Evolutionary conservation across 805 yeast genomes (phyloP).

Genomic region (Millerago galiae): DNA sequence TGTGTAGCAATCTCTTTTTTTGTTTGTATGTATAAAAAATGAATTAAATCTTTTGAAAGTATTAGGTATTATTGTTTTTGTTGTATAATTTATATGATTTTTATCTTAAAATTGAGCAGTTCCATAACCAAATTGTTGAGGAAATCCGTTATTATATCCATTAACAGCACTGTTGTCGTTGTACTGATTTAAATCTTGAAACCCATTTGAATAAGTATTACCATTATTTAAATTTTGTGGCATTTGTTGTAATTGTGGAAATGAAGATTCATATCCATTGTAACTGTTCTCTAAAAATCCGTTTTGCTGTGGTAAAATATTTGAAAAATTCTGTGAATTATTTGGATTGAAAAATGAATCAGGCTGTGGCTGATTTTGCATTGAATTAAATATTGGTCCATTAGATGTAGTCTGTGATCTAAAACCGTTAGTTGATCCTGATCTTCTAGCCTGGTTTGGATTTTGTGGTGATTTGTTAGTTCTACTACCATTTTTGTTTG

Average conservation of each 20-base stretch:
- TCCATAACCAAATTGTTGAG: slow-evolving; percentile 7
- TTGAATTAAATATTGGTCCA: neutral
- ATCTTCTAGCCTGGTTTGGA: slow-evolving; percentile 9
- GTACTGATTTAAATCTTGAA: slow-evolving; percentile 1
- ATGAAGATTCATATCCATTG: slow-evolving; percentile 4
- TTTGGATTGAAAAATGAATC: slow-evolving; percentile 2
- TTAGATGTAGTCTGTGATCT: slow-evolving; percentile 1
- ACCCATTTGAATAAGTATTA: neutral
- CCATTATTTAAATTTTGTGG: neutral
- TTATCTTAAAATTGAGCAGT: slow-evolving; percentile 6
- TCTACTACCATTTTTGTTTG: slow-evolving; percentile 5
- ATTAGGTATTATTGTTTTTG: neutral
- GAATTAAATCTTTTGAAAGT: neutral
- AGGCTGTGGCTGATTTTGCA: neutral
- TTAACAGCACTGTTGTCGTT: neutral
- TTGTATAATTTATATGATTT: neutral
- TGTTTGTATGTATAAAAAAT: neutral
- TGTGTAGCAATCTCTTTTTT: neutral
- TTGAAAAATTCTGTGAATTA: neutral
- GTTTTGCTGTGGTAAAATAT: slow-evolving; percentile 1
- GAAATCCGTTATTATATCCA: neutral
- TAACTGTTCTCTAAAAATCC: slow-evolving; percentile 3
- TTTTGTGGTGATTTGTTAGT: slow-evolving; percentile 18
- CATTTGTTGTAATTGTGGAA: slow-evolving; percentile 1
- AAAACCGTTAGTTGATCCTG: slow-evolving; percentile 5